phyloP scores from a whole-genome alignment of 2,329 filamentous ascomycete species.

The Xylaria sp. region DNA sequence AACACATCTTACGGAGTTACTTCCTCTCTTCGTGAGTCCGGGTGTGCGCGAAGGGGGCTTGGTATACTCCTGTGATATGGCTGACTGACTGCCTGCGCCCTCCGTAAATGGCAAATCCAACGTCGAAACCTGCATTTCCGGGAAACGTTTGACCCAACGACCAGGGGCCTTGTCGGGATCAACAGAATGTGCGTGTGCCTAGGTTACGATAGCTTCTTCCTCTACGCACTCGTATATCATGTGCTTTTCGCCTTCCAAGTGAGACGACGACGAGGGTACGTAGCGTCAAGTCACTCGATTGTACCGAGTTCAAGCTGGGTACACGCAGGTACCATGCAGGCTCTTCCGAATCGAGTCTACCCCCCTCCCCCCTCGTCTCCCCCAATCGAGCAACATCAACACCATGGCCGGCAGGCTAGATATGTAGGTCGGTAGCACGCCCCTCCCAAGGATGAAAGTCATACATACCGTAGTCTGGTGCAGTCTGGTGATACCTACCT shows the following conservation, averaged over 20 bases:
- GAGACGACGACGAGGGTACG: background rate
- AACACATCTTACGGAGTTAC: too few relatives aligned
- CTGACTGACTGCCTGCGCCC: background rate
- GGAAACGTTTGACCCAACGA: background rate
- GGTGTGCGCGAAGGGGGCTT: too few relatives aligned
- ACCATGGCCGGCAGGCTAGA: background rate
- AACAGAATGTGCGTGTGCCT: background rate
- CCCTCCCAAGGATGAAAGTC: background rate
- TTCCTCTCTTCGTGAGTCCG: too few relatives aligned
- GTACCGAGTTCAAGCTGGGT: constrained; percentile 6
- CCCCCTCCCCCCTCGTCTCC: background rate
- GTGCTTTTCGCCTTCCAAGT: background rate
- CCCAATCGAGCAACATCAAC: background rate
- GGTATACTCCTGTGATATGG: too few relatives aligned
- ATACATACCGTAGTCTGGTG: background rate
- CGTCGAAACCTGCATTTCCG: background rate
- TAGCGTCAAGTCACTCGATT: constrained; percentile 1
- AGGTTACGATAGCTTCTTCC: background rate
- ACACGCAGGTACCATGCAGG: constrained; percentile 15
- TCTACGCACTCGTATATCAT: background rate
- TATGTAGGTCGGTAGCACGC: background rate
- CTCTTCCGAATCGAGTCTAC: constrained; percentile 11
- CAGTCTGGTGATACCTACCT: background rate
- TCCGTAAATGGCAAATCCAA: background rate
- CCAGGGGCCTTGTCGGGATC: background rate